Evolutionary conservation across 371 early-diverging fungal species (phyloP).

Genomic region (Cokeromyces recurvatus): DNA sequence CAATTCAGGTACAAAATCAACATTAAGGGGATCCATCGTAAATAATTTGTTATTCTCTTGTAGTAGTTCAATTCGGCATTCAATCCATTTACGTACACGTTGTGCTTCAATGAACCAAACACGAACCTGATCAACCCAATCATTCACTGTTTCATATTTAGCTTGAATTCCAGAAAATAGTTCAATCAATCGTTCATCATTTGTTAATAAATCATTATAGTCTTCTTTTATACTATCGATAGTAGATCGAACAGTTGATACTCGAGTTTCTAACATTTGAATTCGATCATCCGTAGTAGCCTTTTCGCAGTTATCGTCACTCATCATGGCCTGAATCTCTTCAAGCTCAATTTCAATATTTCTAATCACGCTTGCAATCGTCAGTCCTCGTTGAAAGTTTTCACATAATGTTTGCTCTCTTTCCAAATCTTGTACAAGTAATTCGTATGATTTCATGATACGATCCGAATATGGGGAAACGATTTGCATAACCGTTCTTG

Average conservation of each 20-base stretch:
- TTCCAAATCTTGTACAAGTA: slow-evolving; percentile 5
- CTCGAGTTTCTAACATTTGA: slow-evolving; percentile 22
- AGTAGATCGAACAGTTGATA: slow-evolving; percentile 15
- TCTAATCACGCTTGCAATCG: slow-evolving; percentile 20
- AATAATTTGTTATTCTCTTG: slow-evolving; percentile 28
- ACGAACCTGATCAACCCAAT: slow-evolving; percentile 46
- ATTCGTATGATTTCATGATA: slow-evolving; percentile 3
- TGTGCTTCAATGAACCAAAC: slow-evolving; percentile 48
- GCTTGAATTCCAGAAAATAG: slow-evolving; percentile 6
- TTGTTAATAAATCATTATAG: slow-evolving; percentile 7
- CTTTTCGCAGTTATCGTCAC: slow-evolving; percentile 17
- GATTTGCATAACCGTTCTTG: slow-evolving; percentile 14
- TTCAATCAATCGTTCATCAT: neutral
- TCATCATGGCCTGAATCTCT: slow-evolving; percentile 34
- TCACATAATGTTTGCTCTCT: slow-evolving; percentile 12
- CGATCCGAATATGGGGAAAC: slow-evolving; percentile 1
- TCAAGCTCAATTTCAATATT: slow-evolving; percentile 35
- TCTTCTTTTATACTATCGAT: slow-evolving; percentile 21
- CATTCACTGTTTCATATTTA: slow-evolving; percentile 26
- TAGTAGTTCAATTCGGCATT: slow-evolving; percentile 30
- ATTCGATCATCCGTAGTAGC: slow-evolving; percentile 28
- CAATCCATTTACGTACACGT: slow-evolving; percentile 45
- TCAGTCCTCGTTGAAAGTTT: slow-evolving; percentile 28
- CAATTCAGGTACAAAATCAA: slow-evolving; percentile 2
- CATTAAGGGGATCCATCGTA: slow-evolving; percentile 18